Evolutionary conservation across 1,139 yeast species (phyloP).

Genomic region (Pichia sp.): DNA sequence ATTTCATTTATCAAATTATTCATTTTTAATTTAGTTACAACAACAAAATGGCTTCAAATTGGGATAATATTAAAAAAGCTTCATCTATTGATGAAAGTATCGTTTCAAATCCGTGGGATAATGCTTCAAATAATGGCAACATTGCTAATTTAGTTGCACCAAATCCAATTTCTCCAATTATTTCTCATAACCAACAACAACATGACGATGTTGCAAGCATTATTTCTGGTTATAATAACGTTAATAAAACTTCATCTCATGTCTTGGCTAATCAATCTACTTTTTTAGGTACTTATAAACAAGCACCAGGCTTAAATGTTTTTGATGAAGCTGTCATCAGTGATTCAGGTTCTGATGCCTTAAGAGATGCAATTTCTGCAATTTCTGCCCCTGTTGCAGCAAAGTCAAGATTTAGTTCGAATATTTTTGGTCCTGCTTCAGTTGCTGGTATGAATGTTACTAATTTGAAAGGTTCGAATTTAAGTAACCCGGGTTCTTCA

Average conservation of each 20-base stretch:
- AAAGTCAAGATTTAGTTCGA: constrained; percentile 17
- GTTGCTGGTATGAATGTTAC: constrained; percentile 41
- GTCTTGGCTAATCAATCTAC: constrained; percentile 1
- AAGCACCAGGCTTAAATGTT: background rate
- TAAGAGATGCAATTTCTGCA: constrained; percentile 29
- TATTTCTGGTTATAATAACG: constrained; percentile 31
- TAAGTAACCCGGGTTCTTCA: constrained; percentile 20
- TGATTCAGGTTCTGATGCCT: constrained; percentile 28
- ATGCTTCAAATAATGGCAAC: constrained; percentile 17
- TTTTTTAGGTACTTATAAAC: constrained; percentile 15
- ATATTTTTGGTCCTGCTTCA: constrained; percentile 52
- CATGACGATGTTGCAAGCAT: constrained; percentile 45
- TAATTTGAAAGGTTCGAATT: constrained; percentile 14
- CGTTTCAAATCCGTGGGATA: constrained; percentile 26
- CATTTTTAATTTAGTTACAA: background rate
- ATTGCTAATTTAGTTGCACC: constrained; percentile 18
- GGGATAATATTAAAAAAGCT: constrained; percentile 19
- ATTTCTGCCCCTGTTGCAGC: constrained; percentile 28
- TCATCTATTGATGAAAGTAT: constrained; percentile 23
- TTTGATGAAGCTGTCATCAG: constrained; percentile 23
- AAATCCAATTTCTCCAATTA: constrained; percentile 16
- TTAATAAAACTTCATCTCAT: constrained; percentile 19
- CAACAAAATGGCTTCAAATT: constrained; percentile 18
- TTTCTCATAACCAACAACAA: constrained; percentile 10
- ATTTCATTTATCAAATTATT: background rate